Percentiles rank a stretch among this genome's conserved stretches.
These are phyloP conservation scores for Excoecaria agallocha DNA, from an alignment of 345 rosid species.

Conservation along the genomic window DNA sequence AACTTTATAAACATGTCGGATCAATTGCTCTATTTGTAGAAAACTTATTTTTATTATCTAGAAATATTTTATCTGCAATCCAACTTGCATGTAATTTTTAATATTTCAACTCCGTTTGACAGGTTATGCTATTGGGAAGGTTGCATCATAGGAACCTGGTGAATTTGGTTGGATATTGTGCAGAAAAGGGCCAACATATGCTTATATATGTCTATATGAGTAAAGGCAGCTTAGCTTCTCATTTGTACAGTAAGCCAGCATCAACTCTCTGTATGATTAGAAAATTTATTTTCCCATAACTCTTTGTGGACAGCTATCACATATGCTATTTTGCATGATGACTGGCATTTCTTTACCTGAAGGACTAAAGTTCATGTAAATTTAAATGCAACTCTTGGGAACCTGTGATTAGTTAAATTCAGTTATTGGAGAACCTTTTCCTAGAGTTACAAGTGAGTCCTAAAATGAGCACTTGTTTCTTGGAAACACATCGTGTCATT, in stretches of 20 bases:
- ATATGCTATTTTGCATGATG: background rate
- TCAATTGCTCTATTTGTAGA: background rate
- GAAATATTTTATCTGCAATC: background rate
- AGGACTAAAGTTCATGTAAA: background rate
- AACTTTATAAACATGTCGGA: background rate
- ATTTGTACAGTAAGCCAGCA: slow-evolving; percentile 74
- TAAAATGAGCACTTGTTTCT: background rate
- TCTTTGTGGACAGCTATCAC: background rate
- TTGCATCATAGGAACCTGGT: slow-evolving; percentile 96
- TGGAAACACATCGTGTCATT: background rate
- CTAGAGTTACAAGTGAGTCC: too few species aligned
- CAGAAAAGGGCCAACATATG: slow-evolving; percentile 93
- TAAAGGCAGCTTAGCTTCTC: slow-evolving; percentile 95
- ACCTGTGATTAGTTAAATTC: slow-evolving; percentile 6
- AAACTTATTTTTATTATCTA: background rate
- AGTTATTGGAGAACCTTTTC: slow-evolving; percentile 1
- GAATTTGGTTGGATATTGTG: slow-evolving; percentile 93
- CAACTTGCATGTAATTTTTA: background rate
- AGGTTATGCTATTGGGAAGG: slow-evolving; percentile 96
- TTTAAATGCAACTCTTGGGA: slow-evolving; percentile 8
- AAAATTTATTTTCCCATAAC: slow-evolving; percentile 15
- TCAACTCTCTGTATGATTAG: slow-evolving; percentile 12
- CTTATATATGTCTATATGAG: slow-evolving; percentile 96
- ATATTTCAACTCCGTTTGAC: slow-evolving; percentile 15
- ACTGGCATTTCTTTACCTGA: background rate